phyloP scores from a whole-genome alignment of 2,329 filamentous ascomycete genomes.

The Colletotrichum spaethianum region DNA sequence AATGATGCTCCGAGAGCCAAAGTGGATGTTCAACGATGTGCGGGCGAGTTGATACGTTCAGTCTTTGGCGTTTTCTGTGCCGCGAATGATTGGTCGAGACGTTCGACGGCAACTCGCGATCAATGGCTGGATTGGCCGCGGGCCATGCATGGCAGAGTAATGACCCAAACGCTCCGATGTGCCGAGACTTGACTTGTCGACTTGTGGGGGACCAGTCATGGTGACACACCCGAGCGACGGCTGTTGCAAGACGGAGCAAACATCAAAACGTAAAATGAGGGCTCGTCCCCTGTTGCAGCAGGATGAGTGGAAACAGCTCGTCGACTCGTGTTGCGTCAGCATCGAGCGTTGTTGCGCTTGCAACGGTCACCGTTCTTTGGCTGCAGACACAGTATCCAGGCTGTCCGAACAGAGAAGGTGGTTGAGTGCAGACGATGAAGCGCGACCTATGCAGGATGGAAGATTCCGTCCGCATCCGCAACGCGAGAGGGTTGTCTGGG shows the following conservation, averaged over 20 bases:
- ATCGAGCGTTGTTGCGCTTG: background rate
- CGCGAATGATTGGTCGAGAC: background rate
- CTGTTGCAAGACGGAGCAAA: slow-evolving; percentile 22
- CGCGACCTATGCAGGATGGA: background rate
- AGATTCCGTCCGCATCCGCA: background rate
- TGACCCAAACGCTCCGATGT: slow-evolving; percentile 8
- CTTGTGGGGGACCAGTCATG: slow-evolving; percentile 12
- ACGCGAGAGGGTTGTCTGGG: background rate
- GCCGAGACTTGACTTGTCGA: slow-evolving; percentile 15
- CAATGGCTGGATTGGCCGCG: background rate
- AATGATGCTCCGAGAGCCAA: no score
- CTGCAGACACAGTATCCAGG: slow-evolving; percentile 7
- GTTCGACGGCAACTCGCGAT: background rate
- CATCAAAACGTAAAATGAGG: slow-evolving; percentile 20
- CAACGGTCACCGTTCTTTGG: background rate
- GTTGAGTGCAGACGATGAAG: background rate
- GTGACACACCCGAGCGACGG: slow-evolving; percentile 24
- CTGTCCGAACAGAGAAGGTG: slow-evolving; percentile 14
- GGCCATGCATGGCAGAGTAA: slow-evolving; percentile 14
- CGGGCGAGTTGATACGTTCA: background rate
- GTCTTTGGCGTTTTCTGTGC: background rate
- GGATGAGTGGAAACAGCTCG: background rate
- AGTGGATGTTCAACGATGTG: background rate
- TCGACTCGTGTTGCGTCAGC: slow-evolving; percentile 3
- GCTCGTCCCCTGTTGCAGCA: background rate